phyloP scores from a whole-genome alignment of 208 protist species.

The Jaenimonas drosophilae region DNA sequence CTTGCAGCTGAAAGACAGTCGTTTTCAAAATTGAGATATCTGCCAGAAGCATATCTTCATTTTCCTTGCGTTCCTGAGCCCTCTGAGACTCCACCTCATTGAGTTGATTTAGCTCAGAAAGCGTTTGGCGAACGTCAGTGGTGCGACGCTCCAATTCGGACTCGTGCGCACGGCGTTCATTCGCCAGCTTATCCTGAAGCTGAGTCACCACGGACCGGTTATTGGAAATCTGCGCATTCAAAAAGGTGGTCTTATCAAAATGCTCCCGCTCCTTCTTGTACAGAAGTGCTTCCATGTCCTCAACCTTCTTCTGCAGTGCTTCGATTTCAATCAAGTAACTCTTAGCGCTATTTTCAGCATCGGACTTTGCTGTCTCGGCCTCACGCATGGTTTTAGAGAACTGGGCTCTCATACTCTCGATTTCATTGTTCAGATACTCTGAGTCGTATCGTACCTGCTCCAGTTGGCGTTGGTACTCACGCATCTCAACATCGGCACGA shows the following conservation, averaged over 20 bases:
- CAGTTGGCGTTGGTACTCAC: slow-evolving; percentile 63
- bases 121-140: slow-evolving; percentile 14
- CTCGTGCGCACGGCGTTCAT: slow-evolving; percentile 29
- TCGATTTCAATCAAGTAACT: slow-evolving; percentile 46
- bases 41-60: background rate
- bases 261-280: slow-evolving; percentile 58
- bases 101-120: slow-evolving; percentile 20
- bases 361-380: slow-evolving; percentile 14
- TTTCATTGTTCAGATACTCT: slow-evolving; percentile 60
- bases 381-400: slow-evolving; percentile 15
- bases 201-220: slow-evolving; percentile 55
- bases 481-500: slow-evolving; percentile 24
- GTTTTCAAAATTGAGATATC: slow-evolving; percentile 1
- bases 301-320: slow-evolving; percentile 38
- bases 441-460: slow-evolving; percentile 82
- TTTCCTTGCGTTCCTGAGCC: slow-evolving; percentile 11
- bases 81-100: slow-evolving; percentile 9
- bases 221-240: slow-evolving; percentile 83
- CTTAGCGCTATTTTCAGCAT: slow-evolving; percentile 21
- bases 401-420: slow-evolving; percentile 37
- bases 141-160: slow-evolving; percentile 20
- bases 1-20: slow-evolving; percentile 9
- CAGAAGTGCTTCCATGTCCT: slow-evolving; percentile 54
- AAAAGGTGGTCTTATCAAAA: slow-evolving; percentile 80
- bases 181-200: slow-evolving; percentile 46